phyloP scores from a whole-genome alignment of 1,139 yeast species.

The Fermentozyma sake region DNA sequence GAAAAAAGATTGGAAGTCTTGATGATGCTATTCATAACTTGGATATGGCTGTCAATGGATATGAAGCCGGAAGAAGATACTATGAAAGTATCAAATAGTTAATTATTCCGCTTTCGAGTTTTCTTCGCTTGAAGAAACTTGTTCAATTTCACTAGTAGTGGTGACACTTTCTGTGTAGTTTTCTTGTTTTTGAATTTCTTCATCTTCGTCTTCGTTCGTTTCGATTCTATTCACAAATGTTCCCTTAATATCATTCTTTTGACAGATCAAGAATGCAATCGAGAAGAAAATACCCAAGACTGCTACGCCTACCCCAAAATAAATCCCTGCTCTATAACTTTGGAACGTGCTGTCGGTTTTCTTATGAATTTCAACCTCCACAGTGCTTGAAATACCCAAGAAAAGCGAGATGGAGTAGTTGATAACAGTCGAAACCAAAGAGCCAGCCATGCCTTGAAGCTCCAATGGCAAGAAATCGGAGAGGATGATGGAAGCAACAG shows the following conservation, averaged over 20 bases:
- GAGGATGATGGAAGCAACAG: conserved; percentile 50
- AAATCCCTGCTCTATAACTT: conserved; percentile 43
- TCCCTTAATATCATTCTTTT: conserved; percentile 10
- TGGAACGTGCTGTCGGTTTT: conserved; percentile 15
- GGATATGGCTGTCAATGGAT: no score
- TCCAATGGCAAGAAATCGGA: conserved; percentile 47
- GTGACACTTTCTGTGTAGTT: no score
- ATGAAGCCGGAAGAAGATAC: no score
- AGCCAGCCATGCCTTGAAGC: conserved; percentile 61
- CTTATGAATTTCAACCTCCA: conserved; percentile 34
- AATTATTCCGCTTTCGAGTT: no score
- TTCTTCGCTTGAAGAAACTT: no score
- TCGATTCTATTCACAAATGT: no score
- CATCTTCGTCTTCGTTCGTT: no score
- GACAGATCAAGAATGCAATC: conserved; percentile 25
- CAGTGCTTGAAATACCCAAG: conserved; percentile 48
- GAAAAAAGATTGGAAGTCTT: no score
- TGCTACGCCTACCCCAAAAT: conserved; percentile 37
- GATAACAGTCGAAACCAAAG: conserved; percentile 49
- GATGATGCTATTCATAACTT: no score
- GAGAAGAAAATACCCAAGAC: conserved; percentile 31
- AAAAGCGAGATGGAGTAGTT: conserved; percentile 52
- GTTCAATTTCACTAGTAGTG: no score
- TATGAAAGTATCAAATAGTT: no score
- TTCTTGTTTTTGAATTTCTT: no score